phyloP scores from a whole-genome alignment of 192 early-diverging fungal species.

The Globomyces pollinis-pini region DNA sequence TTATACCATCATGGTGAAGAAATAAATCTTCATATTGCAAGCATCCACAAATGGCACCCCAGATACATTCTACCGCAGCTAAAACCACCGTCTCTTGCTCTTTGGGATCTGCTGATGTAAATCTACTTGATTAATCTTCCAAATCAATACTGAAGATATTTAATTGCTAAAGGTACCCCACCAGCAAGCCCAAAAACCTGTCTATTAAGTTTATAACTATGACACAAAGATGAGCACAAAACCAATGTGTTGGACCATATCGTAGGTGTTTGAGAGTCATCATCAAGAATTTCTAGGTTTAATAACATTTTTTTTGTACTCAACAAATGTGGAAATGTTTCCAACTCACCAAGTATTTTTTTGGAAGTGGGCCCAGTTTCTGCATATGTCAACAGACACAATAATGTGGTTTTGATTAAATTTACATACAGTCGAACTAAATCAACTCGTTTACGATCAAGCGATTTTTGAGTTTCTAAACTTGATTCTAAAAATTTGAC shows the following conservation, averaged over 20 bases:
- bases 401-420: background rate
- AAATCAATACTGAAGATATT: slow-evolving; percentile 24
- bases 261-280: slow-evolving; percentile 16
- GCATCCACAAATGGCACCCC: slow-evolving; percentile 36
- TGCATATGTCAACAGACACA: background rate
- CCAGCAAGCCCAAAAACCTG: slow-evolving; percentile 28
- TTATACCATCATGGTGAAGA: slow-evolving; percentile 15
- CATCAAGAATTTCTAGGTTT: slow-evolving; percentile 13
- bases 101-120: slow-evolving; percentile 23
- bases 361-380: slow-evolving; percentile 8
- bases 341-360: slow-evolving; percentile 1
- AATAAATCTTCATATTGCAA: slow-evolving; percentile 23
- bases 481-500: background rate
- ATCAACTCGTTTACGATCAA: background rate
- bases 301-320: background rate
- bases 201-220: slow-evolving; percentile 29
- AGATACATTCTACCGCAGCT: slow-evolving; percentile 34
- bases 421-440: background rate
- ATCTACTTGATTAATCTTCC: slow-evolving; percentile 13
- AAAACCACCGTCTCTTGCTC: slow-evolving; percentile 28
- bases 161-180: slow-evolving; percentile 26
- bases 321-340: slow-evolving; percentile 13
- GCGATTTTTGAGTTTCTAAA: background rate
- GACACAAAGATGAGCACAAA: slow-evolving; percentile 33
- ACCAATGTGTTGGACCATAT: slow-evolving; percentile 26